Evolutionary conservation across 805 yeast genomes (phyloP).

Genomic region (Ascoidea asiatica): DNA sequence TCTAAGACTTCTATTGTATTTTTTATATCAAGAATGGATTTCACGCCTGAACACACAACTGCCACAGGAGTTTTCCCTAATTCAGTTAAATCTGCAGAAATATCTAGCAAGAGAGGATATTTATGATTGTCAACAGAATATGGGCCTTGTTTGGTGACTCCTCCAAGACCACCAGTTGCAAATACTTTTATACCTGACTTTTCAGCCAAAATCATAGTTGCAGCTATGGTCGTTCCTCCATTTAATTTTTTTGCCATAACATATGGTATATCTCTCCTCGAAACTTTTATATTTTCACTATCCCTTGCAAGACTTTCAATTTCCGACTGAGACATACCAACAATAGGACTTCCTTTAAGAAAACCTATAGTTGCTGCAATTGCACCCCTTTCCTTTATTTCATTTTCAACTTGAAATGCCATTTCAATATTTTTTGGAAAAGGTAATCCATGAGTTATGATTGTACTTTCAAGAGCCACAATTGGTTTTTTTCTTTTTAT

Average conservation of each 20-base stretch:
- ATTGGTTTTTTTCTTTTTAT: conserved; percentile 44
- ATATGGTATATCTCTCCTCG: conserved; percentile 68
- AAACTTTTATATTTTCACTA: conserved; percentile 36
- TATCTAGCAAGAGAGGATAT: no score
- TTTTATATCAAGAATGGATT: conserved; percentile 68
- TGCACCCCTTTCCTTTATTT: conserved; percentile 48
- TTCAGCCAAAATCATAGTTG: conserved; percentile 72
- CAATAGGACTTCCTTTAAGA: conserved; percentile 53
- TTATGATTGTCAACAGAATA: conserved; percentile 32
- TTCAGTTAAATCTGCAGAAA: conserved; percentile 81
- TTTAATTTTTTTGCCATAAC: conserved; percentile 47
- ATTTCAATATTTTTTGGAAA: conserved; percentile 60
- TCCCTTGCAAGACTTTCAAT: conserved; percentile 35
- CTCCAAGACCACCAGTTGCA: conserved; percentile 92
- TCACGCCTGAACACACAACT: conserved; percentile 91
- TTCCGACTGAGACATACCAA: conserved; percentile 43
- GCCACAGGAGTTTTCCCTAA: conserved; percentile 71
- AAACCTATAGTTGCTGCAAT: conserved; percentile 82
- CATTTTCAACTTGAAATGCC: conserved; percentile 56
- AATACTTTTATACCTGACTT: conserved; percentile 70
- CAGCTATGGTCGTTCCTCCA: conserved; percentile 88
- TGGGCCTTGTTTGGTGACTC: conserved; percentile 75
- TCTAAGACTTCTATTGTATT: conserved; percentile 78
- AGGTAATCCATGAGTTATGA: conserved; percentile 83
- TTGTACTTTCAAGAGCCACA: conserved; percentile 78